These are phyloP conservation scores for Porcisia deanei DNA, from an alignment of 208 protist genomes.

Conservation along the genomic window DNA sequence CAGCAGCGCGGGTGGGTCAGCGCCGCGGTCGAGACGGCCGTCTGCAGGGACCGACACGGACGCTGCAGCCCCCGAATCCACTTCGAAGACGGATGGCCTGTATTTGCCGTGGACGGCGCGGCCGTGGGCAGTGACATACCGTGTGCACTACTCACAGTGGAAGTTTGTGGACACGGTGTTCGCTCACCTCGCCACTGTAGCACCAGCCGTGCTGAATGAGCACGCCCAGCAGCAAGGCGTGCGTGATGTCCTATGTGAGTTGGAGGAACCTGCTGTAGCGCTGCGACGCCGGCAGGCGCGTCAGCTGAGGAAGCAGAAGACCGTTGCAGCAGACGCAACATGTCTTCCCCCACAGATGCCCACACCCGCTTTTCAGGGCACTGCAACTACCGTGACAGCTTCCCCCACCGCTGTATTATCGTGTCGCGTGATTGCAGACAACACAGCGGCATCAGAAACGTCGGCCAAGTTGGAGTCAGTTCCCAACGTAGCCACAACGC, in stretches of 20 bases:
- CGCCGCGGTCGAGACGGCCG: background rate
- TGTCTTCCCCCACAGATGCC: background rate
- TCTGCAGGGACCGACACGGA: background rate
- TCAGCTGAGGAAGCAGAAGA: constrained; percentile 1
- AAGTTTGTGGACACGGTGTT: constrained; percentile 60
- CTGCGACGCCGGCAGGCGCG: constrained; percentile 27
- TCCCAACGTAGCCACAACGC: background rate
- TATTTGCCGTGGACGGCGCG: constrained; percentile 71
- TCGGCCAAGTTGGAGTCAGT: background rate
- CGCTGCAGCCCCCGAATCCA: background rate
- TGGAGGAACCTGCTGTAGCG: constrained; percentile 52
- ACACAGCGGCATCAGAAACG: background rate
- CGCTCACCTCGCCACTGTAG: constrained; percentile 41
- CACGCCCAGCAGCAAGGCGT: constrained; percentile 39
- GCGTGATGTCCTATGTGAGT: constrained; percentile 47
- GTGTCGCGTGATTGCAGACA: background rate
- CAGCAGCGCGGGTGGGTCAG: constrained; percentile 6
- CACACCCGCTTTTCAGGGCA: background rate
- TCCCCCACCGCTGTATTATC: background rate
- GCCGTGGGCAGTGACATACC: constrained; percentile 51
- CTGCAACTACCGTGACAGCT: background rate
- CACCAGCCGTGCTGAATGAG: constrained; percentile 35
- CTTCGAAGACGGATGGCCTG: constrained; percentile 10
- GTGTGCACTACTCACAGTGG: constrained; percentile 48
- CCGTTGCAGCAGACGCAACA: background rate